Evolutionary conservation across 805 yeast genomes (phyloP), one percentile per base, ranked within the genome.

Genomic region (Ogataea minuta): DNA sequence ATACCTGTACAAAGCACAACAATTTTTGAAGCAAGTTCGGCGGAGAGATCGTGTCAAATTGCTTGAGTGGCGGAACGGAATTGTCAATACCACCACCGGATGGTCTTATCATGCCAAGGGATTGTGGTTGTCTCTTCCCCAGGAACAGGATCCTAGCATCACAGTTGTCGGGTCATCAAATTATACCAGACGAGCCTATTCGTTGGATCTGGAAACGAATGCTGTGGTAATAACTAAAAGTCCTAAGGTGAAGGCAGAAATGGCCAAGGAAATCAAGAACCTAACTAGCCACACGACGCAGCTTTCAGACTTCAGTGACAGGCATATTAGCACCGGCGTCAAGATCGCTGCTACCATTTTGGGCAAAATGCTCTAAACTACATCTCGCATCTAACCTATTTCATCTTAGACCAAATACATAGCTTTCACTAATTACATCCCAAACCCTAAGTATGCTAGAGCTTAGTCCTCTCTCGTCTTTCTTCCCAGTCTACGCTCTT

Each of bases 101-200:
- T 91, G 99, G 98, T 86, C 97, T 0, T 93, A 93, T 60, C 99
- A 93, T 57, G 98, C 99, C 10, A 93, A 93, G 58, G 99, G 99
- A 1, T 66, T 91, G 4, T 93, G 98, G 98, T 64, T 86, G 0
- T 69, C 76, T 7, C 67, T 69, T 9, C 84, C 88, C 0, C 70
- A 64, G 2, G 83, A 78, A 31, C 46, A 51, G 0, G 54, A 57
- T 9, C 96, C 97, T 2, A 71, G 82, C 13, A 64, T 87, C 9
- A 86, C 96, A 0, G 77, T 90, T 6, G 72, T 93, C 34, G 99
- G 99, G 0, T 86, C 96, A 1, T 88, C 97, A 0, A 93, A 93
- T 60, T 93, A 89, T 61, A 93, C 99, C 0, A 77, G 83, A 46
- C 71, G 99, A 45, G 90, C 97, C 0, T 91, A 91, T 55, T 72